Conservation (phyloP, 169 alveolate species). For the Sarcocystis neurona region DNA sequence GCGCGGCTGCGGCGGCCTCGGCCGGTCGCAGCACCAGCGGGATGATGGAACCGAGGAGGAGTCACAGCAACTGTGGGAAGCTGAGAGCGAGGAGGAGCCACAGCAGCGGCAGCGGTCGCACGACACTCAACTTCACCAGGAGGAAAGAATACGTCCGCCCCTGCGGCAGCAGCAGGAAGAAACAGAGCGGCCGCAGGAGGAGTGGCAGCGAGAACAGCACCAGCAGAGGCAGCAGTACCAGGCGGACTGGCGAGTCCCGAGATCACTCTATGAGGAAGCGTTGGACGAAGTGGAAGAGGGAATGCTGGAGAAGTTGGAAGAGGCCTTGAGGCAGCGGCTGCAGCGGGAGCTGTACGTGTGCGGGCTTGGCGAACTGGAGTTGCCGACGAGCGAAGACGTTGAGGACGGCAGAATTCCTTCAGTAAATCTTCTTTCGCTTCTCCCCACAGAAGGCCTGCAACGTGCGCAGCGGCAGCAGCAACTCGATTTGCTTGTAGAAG, state of each 20-base stretch:
- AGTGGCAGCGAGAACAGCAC: background rate
- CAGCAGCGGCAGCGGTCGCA: no score
- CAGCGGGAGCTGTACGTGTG: no score
- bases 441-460: background rate
- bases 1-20: no score
- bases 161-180: background rate
- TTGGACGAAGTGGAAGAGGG: background rate
- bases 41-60: no score
- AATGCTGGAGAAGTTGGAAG: background rate
- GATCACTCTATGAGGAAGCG: no score
- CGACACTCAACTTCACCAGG: no score
- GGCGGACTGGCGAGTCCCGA: no score
- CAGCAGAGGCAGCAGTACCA: background rate
- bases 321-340: background rate
- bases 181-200: background rate
- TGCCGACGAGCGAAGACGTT: no score
- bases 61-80: background rate
- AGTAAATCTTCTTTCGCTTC: background rate
- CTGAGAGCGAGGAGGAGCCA: no score
- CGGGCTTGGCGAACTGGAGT: no score
- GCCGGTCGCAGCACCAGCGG: no score
- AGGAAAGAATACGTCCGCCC: background rate
- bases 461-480: conserved; percentile 7
- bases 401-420: background rate
- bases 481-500: conserved; percentile 6